Conservation (phyloP, 2,329 filamentous ascomycete genomes). For the Botryotinia calthae region DNA sequence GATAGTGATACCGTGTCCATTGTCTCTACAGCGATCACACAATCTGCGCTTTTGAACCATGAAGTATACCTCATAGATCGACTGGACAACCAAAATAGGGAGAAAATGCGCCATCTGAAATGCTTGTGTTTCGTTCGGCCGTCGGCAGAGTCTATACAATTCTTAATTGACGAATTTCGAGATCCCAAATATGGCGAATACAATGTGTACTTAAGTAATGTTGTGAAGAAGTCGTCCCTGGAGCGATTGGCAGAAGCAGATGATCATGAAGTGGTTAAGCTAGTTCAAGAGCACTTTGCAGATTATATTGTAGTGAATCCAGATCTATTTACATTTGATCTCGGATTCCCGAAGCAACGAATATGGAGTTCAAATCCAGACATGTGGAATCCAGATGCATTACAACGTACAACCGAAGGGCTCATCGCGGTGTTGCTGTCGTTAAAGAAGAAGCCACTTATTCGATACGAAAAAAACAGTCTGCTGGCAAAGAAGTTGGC, state of each 20-base stretch:
- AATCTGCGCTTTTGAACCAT: slow-evolving; percentile 90
- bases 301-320: slow-evolving; percentile 95
- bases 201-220: slow-evolving; percentile 95
- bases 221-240: slow-evolving; percentile 92
- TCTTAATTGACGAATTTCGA: slow-evolving; percentile 89
- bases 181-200: slow-evolving; percentile 98
- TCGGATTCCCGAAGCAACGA: slow-evolving; percentile 68
- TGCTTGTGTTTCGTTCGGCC: slow-evolving; percentile 93
- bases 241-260: slow-evolving; percentile 94
- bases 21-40: slow-evolving; percentile 90
- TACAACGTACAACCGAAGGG: slow-evolving; percentile 85
- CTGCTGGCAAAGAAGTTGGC: slow-evolving; percentile 87
- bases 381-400: slow-evolving; percentile 83
- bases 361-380: slow-evolving; percentile 83
- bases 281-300: slow-evolving; percentile 92
- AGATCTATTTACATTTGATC: slow-evolving; percentile 79
- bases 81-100: slow-evolving; percentile 81
- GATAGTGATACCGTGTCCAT: slow-evolving; percentile 94
- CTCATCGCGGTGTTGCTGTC: slow-evolving; percentile 80
- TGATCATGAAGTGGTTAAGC: slow-evolving; percentile 93
- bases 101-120: slow-evolving; percentile 96
- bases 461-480: slow-evolving; percentile 91
- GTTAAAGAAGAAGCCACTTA: slow-evolving; percentile 93
- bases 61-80: slow-evolving; percentile 98
- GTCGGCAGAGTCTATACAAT: slow-evolving; percentile 87